Conservation (phyloP, 257 asterid species). For the Scutellaria barbata region DNA sequence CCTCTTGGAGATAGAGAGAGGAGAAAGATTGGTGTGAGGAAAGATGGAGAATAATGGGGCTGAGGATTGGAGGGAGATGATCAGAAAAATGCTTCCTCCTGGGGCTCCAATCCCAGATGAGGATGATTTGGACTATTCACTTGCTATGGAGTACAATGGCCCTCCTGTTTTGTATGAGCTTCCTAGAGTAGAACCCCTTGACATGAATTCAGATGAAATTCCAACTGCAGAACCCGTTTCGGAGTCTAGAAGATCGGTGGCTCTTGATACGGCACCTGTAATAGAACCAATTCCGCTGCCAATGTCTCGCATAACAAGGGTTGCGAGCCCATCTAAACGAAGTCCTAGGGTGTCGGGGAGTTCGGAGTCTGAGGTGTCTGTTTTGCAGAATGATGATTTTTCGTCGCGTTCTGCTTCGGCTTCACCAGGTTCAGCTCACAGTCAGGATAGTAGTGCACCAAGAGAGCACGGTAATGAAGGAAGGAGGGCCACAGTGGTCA, state of each 20-base stretch:
- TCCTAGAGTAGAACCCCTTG: conserved; percentile 75
- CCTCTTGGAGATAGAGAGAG: conserved; percentile 17
- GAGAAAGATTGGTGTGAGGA: conserved; percentile 32
- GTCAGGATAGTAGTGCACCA: conserved; percentile 40
- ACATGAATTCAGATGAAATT: conserved; percentile 56
- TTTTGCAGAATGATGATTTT: conserved; percentile 67
- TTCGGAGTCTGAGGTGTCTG: conserved; percentile 82
- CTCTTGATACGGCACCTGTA: conserved; percentile 52
- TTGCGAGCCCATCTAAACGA: conserved; percentile 53
- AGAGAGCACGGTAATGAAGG: conserved; percentile 47
- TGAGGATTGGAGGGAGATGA: conserved; percentile 81
- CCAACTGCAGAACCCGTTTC: conserved; percentile 75
- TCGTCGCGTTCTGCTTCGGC: conserved; percentile 74
- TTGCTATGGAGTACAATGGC: conserved; percentile 82
- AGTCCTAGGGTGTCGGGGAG: conserved; percentile 75
- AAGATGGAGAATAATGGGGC: conserved; percentile 58
- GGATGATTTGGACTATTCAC: conserved; percentile 78
- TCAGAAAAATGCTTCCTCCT: conserved; percentile 88
- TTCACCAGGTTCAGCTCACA: conserved; percentile 62
- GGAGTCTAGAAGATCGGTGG: conserved; percentile 59
- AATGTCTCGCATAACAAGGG: conserved; percentile 59
- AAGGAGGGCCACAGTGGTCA: conserved; percentile 76
- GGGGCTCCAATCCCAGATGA: conserved; percentile 88
- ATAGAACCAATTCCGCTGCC: conserved; percentile 75
- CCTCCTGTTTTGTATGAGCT: conserved; percentile 70